phyloP scores from a whole-genome alignment of 225 moss, liverwort and hornwort species.

The Asterella californica region DNA sequence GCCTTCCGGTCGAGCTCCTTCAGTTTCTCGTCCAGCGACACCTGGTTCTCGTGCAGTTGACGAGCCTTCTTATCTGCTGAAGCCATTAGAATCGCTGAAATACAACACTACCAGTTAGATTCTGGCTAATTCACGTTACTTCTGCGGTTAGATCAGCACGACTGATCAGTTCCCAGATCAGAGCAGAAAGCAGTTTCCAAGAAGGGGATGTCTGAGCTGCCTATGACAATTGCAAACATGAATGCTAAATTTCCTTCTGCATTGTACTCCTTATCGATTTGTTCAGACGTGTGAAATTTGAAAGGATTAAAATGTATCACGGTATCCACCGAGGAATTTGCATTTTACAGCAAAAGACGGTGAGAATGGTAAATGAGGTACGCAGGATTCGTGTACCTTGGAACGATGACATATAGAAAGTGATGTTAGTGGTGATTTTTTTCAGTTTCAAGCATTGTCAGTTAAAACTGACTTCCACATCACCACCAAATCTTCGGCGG shows the following conservation, averaged over 20 bases:
- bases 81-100: slow-evolving; percentile 39
- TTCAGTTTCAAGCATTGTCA: background rate
- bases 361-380: background rate
- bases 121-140: background rate
- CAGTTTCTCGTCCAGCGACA: slow-evolving; percentile 26
- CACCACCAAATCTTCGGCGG: background rate
- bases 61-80: slow-evolving; percentile 47
- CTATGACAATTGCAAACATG: background rate
- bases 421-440: background rate
- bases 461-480: background rate
- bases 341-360: background rate
- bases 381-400: background rate
- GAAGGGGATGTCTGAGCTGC: background rate
- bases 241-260: background rate
- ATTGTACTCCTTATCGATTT: background rate
- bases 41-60: slow-evolving; percentile 27
- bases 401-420: background rate
- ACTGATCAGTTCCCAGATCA: background rate
- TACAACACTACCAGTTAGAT: background rate
- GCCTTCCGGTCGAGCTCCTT: slow-evolving; percentile 35
- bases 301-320: background rate
- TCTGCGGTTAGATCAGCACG: background rate
- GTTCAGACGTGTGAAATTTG: background rate
- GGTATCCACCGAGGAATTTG: background rate
- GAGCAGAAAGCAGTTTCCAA: background rate